Percentiles rank a stretch among this genome's conserved stretches.
Evolutionary conservation across 2,329 filamentous ascomycete genomes (phyloP).

Genomic region (Pseudomassariella vexata): DNA sequence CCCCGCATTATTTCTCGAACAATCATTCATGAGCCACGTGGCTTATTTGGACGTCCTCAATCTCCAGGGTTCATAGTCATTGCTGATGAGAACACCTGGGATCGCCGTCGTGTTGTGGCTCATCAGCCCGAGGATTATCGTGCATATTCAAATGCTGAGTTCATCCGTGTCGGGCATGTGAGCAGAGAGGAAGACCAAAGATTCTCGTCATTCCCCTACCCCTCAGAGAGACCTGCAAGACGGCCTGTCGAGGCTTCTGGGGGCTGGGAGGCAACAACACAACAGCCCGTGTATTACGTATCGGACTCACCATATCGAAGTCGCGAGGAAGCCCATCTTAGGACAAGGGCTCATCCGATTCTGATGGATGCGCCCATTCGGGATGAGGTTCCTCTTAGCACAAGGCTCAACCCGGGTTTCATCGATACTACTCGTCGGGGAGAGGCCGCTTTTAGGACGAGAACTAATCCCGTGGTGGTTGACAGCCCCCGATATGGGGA

Average conservation of each 20-base stretch:
- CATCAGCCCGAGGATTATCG: constrained; percentile 15
- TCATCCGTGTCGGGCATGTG: constrained; percentile 15
- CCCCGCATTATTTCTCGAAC: constrained; percentile 15
- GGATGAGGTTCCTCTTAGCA: too few relatives aligned
- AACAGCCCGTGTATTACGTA: constrained; percentile 3
- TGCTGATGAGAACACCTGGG: constrained; percentile 14
- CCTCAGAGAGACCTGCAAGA: constrained; percentile 8
- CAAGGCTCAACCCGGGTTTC: too few relatives aligned
- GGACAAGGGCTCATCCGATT: constrained; percentile 17
- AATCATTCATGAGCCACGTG: constrained; percentile 11
- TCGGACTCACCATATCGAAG: constrained; percentile 8
- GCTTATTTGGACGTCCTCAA: constrained; percentile 10
- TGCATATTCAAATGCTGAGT: constrained; percentile 11
- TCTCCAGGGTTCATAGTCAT: constrained; percentile 12
- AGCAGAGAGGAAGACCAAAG: constrained; percentile 12
- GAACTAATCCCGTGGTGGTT: constrained; percentile 8
- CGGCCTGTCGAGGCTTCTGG: constrained; percentile 5
- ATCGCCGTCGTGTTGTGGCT: constrained; percentile 16
- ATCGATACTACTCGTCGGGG: background rate
- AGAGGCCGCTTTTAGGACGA: constrained; percentile 5
- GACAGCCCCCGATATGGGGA: background rate
- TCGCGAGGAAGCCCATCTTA: too few relatives aligned
- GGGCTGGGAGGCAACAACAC: constrained; percentile 4
- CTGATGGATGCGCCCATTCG: constrained; percentile 9
- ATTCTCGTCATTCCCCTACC: constrained; percentile 11